phyloP scores from a whole-genome alignment of 768 basidiomycete species.

The Kwoniella newhampshirensis region DNA sequence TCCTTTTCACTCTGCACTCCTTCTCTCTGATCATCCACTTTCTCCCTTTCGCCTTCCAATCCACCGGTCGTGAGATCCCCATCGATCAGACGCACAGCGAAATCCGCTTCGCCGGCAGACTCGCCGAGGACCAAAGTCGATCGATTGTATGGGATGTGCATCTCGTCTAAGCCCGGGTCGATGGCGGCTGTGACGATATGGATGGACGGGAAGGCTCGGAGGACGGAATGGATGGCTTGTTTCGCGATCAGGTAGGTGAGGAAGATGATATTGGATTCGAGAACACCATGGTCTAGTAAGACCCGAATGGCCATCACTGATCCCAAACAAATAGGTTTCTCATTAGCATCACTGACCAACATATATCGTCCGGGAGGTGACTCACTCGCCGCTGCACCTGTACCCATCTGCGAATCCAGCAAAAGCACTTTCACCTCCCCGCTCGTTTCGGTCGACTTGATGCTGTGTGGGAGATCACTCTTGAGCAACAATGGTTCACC shows the following conservation, averaged over 20 bases:
- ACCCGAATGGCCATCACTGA: slow-evolving; percentile 92
- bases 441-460: slow-evolving; percentile 68
- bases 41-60: slow-evolving; percentile 56
- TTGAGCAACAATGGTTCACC: slow-evolving; percentile 88
- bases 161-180: slow-evolving; percentile 72
- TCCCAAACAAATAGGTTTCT: not conserved
- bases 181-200: slow-evolving; percentile 80
- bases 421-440: slow-evolving; percentile 76
- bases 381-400: slow-evolving; percentile 65
- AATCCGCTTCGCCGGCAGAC: slow-evolving; percentile 46
- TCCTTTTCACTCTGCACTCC: slow-evolving; percentile 18
- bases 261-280: slow-evolving; percentile 66
- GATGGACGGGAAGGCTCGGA: slow-evolving; percentile 79
- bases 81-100: slow-evolving; percentile 20
- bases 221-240: slow-evolving; percentile 75
- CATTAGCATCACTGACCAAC: not conserved
- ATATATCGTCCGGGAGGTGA: not conserved
- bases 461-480: slow-evolving; percentile 69
- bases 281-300: slow-evolving; percentile 86
- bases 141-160: slow-evolving; percentile 33
- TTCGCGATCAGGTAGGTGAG: slow-evolving; percentile 83
- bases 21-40: slow-evolving; percentile 49
- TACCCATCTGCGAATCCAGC: slow-evolving; percentile 91
- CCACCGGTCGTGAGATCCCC: not conserved
- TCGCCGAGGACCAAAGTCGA: slow-evolving; percentile 35